Percentiles rank a stretch among this genome's conserved stretches.
These are phyloP conservation scores for Macrophomina phaseolina DNA, from an alignment of 2,329 filamentous ascomycete species.

Conservation along the genomic window DNA sequence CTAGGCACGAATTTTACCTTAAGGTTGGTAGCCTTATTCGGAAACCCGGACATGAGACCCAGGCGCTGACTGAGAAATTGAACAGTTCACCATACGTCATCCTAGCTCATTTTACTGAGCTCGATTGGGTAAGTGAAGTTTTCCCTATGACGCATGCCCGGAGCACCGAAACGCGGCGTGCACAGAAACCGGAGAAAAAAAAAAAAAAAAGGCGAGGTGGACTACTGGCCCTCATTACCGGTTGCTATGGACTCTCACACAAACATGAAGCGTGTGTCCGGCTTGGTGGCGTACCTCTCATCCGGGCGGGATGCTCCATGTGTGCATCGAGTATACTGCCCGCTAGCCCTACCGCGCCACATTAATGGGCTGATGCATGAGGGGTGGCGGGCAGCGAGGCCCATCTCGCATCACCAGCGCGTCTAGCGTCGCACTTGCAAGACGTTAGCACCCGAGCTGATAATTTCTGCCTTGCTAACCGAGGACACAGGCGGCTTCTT, in stretches of 20 bases:
- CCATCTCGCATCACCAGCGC: conserved; percentile 7
- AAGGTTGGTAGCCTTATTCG: conserved; percentile 48
- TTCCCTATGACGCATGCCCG: conserved; percentile 10
- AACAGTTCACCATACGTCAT: conserved; percentile 83
- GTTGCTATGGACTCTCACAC: conserved; percentile 21
- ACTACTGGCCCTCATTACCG: not conserved
- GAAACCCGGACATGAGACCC: not conserved
- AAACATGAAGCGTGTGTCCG: conserved; percentile 6
- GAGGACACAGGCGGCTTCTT: conserved; percentile 65
- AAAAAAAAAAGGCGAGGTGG: conserved; percentile 15
- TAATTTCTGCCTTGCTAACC: conserved; percentile 22
- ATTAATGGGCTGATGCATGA: conserved; percentile 9
- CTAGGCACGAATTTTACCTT: conserved; percentile 97
- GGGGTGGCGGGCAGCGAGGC: not conserved
- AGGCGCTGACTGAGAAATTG: conserved; percentile 26
- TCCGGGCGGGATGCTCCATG: conserved; percentile 3
- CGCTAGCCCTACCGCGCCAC: conserved; percentile 19
- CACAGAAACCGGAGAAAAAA: not conserved
- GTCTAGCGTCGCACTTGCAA: conserved; percentile 4
- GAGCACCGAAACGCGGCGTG: not conserved
- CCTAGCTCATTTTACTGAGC: conserved; percentile 86
- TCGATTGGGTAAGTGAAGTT: conserved; percentile 75
- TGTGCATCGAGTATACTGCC: conserved; percentile 16
- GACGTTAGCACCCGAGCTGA: not conserved
- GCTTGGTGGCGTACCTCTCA: conserved; percentile 6